These are phyloP conservation scores for Saccharum hybrid DNA, from an alignment of 202 grass and related monocot genomes.

Conservation along the genomic window DNA sequence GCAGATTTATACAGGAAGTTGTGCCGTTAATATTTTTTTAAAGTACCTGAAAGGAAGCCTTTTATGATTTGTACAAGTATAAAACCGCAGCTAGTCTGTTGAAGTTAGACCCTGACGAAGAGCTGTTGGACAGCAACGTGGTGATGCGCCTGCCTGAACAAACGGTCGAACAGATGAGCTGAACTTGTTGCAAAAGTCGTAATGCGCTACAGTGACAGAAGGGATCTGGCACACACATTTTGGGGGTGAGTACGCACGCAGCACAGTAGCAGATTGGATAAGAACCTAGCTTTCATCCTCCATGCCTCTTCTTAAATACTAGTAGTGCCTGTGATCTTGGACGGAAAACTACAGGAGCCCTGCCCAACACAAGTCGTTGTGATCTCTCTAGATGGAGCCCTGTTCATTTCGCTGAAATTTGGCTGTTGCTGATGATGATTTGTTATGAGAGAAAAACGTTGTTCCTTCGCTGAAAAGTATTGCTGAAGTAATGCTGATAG, in stretches of 20 bases:
- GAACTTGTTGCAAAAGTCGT: not conserved
- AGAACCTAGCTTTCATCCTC: not conserved
- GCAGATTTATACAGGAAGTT: not conserved
- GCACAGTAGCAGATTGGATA: not conserved
- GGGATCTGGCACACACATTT: not conserved
- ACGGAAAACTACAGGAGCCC: too few relatives aligned
- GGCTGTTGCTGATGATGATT: too few relatives aligned
- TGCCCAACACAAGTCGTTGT: too few relatives aligned
- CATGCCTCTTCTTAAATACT: too few relatives aligned
- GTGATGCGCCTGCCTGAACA: not conserved
- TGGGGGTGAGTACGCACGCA: not conserved
- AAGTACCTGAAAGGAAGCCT: not conserved
- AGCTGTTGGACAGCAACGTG: not conserved
- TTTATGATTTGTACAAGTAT: not conserved
- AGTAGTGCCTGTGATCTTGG: too few relatives aligned
- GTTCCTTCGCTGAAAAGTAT: too few relatives aligned
- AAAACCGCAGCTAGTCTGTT: not conserved
- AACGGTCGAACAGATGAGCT: not conserved
- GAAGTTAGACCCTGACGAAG: not conserved
- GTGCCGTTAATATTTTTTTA: not conserved
- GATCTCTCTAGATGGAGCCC: too few relatives aligned
- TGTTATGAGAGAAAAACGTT: too few relatives aligned
- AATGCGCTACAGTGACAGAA: not conserved
- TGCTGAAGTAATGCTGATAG: too few relatives aligned
- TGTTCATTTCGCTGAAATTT: too few relatives aligned